phyloP scores from a whole-genome alignment of 1,284 basidiomycete species.

The Pholiota adiposa region DNA sequence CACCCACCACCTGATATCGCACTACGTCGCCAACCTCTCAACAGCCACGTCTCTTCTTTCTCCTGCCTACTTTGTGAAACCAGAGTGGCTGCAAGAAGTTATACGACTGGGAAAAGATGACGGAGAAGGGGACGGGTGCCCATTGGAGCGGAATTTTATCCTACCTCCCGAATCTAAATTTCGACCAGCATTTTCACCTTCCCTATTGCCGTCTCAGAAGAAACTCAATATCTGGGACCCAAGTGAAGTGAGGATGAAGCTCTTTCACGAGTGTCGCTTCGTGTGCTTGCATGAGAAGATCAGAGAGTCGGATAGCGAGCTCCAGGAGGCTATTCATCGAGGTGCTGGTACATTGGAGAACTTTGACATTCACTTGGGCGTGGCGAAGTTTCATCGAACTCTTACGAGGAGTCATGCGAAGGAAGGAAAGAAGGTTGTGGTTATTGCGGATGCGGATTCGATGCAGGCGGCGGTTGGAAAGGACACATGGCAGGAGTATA shows the following conservation, averaged over 20 bases:
- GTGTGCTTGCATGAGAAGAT: constrained; percentile 61
- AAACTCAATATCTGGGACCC: constrained; percentile 63
- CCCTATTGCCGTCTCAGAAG: constrained; percentile 51
- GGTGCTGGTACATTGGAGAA: constrained; percentile 63
- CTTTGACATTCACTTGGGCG: constrained; percentile 54
- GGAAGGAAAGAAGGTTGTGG: constrained; percentile 49
- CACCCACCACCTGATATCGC: constrained; percentile 65
- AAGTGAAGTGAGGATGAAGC: constrained; percentile 57
- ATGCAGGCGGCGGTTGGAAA: constrained; percentile 54
- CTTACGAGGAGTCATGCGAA: constrained; percentile 55
- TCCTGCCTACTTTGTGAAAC: constrained; percentile 57
- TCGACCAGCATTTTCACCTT: constrained; percentile 57
- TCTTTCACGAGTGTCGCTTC: constrained; percentile 58
- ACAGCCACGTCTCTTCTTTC: constrained; percentile 61
- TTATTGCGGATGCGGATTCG: constrained; percentile 52
- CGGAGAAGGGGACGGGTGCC: constrained; percentile 35
- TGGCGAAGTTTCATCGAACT: constrained; percentile 51
- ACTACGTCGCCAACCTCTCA: constrained; percentile 49
- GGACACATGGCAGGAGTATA: constrained; percentile 55
- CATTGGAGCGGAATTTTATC: constrained; percentile 53
- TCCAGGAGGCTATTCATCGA: constrained; percentile 54
- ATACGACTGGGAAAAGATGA: constrained; percentile 47
- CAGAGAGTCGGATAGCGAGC: constrained; percentile 48
- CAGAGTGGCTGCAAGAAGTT: constrained; percentile 66
- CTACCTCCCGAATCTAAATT: constrained; percentile 57